Percentiles rank a stretch among this genome's conserved stretches.
Conservation (phyloP, 2,329 filamentous ascomycete genomes). For the Didymella glomerata region DNA sequence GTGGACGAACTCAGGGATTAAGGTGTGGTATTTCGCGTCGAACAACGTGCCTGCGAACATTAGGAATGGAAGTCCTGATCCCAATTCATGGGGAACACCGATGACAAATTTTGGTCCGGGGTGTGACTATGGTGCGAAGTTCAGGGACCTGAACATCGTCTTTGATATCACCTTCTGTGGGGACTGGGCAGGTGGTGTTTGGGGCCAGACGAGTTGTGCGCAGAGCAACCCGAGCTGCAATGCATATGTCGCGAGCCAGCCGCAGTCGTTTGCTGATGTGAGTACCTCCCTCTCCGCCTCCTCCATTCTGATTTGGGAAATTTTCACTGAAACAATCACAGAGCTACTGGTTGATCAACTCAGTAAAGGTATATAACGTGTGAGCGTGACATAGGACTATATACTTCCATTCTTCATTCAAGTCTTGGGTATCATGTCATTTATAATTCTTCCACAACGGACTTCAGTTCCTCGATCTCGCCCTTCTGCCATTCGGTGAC, state of each 20-base stretch:
- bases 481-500: constrained; percentile 45
- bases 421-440: constrained; percentile 8
- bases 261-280: constrained; percentile 48
- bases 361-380: constrained; percentile 50
- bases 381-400: constrained; percentile 14
- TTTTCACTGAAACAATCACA: constrained; percentile 25
- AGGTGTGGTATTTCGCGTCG: constrained; percentile 58
- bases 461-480: constrained; percentile 40
- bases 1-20: constrained; percentile 54
- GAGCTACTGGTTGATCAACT: constrained; percentile 53
- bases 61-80: constrained; percentile 51
- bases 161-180: constrained; percentile 65
- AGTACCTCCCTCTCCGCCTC: constrained; percentile 15
- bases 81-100: constrained; percentile 54
- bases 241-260: constrained; percentile 51
- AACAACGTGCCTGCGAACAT: constrained; percentile 55
- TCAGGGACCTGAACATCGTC: constrained; percentile 50
- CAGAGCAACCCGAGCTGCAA: constrained; percentile 45
- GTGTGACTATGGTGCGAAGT: constrained; percentile 49
- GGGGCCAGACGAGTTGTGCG: constrained; percentile 45
- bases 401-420: not conserved
- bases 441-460: constrained; percentile 27
- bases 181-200: constrained; percentile 62
- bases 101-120: constrained; percentile 47
- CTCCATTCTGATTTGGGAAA: rapidly evolving